Conservation (phyloP, 140 eudicot genomes). For the Ambrosia hybrid region DNA sequence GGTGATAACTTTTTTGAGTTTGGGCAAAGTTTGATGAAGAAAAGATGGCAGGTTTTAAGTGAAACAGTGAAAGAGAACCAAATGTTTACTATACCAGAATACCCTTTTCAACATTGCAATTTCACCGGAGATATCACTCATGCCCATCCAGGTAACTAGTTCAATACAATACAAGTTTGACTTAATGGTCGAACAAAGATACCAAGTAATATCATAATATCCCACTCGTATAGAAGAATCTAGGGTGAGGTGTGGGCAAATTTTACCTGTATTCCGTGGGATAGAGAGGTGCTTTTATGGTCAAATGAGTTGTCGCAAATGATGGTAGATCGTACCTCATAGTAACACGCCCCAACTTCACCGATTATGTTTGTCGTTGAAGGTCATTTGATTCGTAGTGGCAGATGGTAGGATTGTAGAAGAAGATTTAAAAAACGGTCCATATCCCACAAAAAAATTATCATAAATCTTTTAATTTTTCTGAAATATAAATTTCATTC, state of each 20-base stretch:
- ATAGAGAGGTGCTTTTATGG: not conserved
- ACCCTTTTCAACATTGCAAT: conserved; percentile 53
- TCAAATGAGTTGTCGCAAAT: not conserved
- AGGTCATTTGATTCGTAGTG: too few relatives aligned
- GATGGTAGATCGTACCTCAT: not conserved
- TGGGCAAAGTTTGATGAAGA: conserved; percentile 40
- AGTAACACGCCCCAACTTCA: too few relatives aligned
- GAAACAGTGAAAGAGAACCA: conserved; percentile 33
- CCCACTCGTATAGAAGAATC: too few relatives aligned
- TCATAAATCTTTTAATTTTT: too few relatives aligned
- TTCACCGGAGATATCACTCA: conserved; percentile 41
- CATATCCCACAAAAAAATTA: too few relatives aligned
- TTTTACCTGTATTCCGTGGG: too few relatives aligned
- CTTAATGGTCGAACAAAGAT: not conserved
- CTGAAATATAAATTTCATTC: too few relatives aligned
- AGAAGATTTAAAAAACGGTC: too few relatives aligned
- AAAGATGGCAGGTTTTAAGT: conserved; percentile 75
- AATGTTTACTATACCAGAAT: conserved; percentile 49
- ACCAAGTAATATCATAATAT: too few relatives aligned
- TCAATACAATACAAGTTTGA: not conserved
- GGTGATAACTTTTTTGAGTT: conserved; percentile 53
- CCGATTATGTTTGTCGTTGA: too few relatives aligned
- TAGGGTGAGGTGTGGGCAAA: too few relatives aligned
- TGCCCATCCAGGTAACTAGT: conserved; percentile 58
- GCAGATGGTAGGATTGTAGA: too few relatives aligned